A percentile compares a stretch with the other conserved stretches of the same genome.
phyloP scores from a whole-genome alignment of 2,329 filamentous ascomycete genomes.

The Berkeleyomyces rouxiae region DNA sequence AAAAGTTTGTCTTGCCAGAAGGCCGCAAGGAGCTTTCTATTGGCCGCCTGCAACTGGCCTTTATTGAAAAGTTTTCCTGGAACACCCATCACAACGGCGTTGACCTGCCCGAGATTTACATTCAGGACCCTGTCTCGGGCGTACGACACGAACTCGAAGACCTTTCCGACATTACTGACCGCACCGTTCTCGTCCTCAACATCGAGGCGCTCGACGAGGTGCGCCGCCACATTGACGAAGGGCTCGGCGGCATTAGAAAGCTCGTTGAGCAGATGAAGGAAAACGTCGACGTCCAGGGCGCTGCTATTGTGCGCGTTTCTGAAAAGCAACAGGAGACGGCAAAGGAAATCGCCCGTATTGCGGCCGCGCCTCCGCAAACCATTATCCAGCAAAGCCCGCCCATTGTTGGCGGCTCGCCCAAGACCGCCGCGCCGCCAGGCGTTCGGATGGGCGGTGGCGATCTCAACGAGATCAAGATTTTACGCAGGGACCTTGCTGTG shows the following conservation, averaged over 20 bases:
- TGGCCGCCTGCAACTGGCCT: slow-evolving; percentile 77
- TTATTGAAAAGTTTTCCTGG: slow-evolving; percentile 99
- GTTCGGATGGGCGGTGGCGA: slow-evolving; percentile 42
- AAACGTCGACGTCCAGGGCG: slow-evolving; percentile 67
- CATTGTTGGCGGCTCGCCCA: slow-evolving; percentile 23
- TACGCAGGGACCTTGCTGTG: slow-evolving; percentile 78
- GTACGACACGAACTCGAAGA: slow-evolving; percentile 96
- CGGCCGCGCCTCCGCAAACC: slow-evolving; percentile 27
- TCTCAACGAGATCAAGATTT: slow-evolving; percentile 58
- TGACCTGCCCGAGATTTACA: slow-evolving; percentile 92
- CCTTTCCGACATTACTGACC: slow-evolving; percentile 79
- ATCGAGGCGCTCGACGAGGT: slow-evolving; percentile 89
- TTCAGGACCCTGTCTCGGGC: slow-evolving; percentile 87
- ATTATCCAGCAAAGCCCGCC: slow-evolving; percentile 16
- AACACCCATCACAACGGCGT: slow-evolving; percentile 88
- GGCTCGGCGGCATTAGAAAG: slow-evolving; percentile 60
- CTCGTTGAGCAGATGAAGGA: slow-evolving; percentile 78
- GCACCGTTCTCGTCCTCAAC: slow-evolving; percentile 87
- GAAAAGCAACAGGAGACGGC: slow-evolving; percentile 80
- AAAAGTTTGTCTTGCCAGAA: slow-evolving; percentile 81
- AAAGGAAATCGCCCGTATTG: slow-evolving; percentile 59
- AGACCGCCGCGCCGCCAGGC: slow-evolving; percentile 20
- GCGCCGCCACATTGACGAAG: slow-evolving; percentile 89
- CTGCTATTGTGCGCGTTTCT: slow-evolving; percentile 69
- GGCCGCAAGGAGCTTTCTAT: slow-evolving; percentile 73